Percentiles rank a stretch among this genome's conserved stretches.
phyloP scores from a whole-genome alignment of 352 stramenopile species.

The Pythium rishiriense region DNA sequence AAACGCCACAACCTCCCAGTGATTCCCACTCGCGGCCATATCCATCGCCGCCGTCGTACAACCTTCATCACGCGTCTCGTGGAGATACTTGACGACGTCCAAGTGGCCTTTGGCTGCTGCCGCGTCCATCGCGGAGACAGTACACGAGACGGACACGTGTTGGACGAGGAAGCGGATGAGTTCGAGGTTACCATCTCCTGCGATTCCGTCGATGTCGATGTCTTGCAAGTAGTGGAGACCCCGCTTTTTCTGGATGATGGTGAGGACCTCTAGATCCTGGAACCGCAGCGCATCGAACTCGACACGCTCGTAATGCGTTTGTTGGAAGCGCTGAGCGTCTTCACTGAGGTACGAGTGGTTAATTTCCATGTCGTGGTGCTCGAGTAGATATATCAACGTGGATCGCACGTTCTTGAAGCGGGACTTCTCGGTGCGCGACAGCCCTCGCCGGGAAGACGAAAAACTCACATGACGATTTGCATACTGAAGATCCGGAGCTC shows the following conservation, averaged over 20 bases:
- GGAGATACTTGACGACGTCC: no score
- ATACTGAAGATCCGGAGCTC: neutral
- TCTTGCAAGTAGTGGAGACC: neutral
- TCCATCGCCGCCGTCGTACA: neutral
- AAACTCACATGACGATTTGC: neutral
- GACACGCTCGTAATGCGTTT: neutral
- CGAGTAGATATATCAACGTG: neutral
- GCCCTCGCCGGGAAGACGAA: neutral
- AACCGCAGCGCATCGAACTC: neutral
- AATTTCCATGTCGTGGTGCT: no score
- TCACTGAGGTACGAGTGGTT: no score
- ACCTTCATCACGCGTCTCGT: no score
- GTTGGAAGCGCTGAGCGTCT: no score
- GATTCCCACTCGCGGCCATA: neutral
- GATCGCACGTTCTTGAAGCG: neutral
- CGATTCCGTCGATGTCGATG: neutral
- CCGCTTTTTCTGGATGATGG: neutral
- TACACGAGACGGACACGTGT: neutral
- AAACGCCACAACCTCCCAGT: neutral
- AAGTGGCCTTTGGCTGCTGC: no score
- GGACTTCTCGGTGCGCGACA: neutral
- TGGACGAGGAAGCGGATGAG: neutral
- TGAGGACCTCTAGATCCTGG: neutral
- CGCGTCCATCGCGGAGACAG: no score
- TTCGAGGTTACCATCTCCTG: neutral